Evolutionary conservation across 2,329 filamentous ascomycete genomes (phyloP), one percentile per base, ranked within the genome.

Genomic region (Lachnellula cervina): DNA sequence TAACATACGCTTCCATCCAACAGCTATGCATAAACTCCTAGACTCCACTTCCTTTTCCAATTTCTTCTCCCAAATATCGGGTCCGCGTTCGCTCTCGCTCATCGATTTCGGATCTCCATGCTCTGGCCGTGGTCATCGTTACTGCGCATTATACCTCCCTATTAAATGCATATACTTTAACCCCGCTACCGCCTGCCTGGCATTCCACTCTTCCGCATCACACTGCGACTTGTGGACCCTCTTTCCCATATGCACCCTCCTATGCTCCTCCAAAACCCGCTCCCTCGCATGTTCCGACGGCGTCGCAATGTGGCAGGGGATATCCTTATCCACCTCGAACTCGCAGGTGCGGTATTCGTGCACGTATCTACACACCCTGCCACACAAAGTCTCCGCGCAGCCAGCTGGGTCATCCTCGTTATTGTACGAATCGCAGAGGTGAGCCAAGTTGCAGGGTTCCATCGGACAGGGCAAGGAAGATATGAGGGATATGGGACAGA

Each of bases 401-500:
- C 28, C 8, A 3, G 3, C 8, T 2, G 5, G 25, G 40, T 32
- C 3, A 3, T 37, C 4, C 16, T 38, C 28, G 14, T 54, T 23
- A 28, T 59, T 59, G 48, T 52, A 59, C 4, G 11, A 35, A 4
- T 34, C 25, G 45, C 59, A 61, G 13, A 61, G 13, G 38, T 38
- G 43, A 7, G 28, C 11, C n/a, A 59, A 49, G 2, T 37, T 35
- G 47, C 59, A 61, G 23, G 47, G 25, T 13, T 21, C 8, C 14
- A 51, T 54, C 3, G 54, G 52, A 21, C 56, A 59, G 8, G 38
- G 49, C 4, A 3, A 9, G 11, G 25, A 14, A 5, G 43, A 43
- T 5, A 42, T 21, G n/a, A 61, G 50, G 5, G 57, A 59, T 19
- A 43, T 47, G 23, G 59, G 59, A 37, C 59, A 61, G 38, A 61